Evolutionary conservation across 108 stramenopile species (phyloP).

Genomic region (Thalassiosira profunda): DNA sequence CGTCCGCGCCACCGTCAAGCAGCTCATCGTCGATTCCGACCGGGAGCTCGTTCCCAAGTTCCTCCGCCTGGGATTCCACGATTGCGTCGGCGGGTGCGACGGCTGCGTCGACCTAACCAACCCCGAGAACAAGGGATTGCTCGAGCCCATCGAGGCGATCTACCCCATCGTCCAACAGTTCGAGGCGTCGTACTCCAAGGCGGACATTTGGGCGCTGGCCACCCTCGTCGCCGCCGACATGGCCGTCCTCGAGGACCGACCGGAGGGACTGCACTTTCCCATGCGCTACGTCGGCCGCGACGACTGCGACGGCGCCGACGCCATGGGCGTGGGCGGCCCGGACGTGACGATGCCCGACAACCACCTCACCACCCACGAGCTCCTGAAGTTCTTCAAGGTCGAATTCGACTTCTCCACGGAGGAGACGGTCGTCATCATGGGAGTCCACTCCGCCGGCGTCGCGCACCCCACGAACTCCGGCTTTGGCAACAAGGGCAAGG

Average conservation of each 20-base stretch:
- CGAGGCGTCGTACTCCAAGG: constrained; percentile 31
- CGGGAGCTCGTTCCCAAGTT: constrained; percentile 34
- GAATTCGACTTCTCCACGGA: constrained; percentile 47
- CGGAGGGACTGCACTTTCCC: constrained; percentile 22
- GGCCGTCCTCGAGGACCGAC: constrained; percentile 20
- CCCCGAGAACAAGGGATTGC: constrained; percentile 50
- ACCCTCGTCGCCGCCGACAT: constrained; percentile 51
- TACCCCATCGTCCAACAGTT: constrained; percentile 33
- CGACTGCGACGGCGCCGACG: constrained; percentile 31
- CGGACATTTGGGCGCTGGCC: constrained; percentile 64
- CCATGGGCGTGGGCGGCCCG: constrained; percentile 30
- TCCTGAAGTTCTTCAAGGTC: constrained; percentile 43
- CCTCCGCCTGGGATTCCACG: constrained; percentile 63
- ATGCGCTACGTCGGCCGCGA: constrained; percentile 35
- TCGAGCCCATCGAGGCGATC: constrained; percentile 48
- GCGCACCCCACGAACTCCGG: constrained; percentile 49
- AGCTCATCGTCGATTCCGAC: constrained; percentile 3
- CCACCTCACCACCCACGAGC: constrained; percentile 23
- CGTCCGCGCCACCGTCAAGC: background rate
- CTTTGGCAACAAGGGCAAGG: constrained; percentile 44
- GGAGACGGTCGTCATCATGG: constrained; percentile 65
- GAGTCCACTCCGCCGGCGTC: constrained; percentile 58
- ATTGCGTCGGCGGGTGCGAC: constrained; percentile 63
- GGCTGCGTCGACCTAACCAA: constrained; percentile 59
- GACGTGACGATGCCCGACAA: constrained; percentile 11